phyloP scores from a whole-genome alignment of 2,329 filamentous ascomycete genomes.

The Endothia cerciana region DNA sequence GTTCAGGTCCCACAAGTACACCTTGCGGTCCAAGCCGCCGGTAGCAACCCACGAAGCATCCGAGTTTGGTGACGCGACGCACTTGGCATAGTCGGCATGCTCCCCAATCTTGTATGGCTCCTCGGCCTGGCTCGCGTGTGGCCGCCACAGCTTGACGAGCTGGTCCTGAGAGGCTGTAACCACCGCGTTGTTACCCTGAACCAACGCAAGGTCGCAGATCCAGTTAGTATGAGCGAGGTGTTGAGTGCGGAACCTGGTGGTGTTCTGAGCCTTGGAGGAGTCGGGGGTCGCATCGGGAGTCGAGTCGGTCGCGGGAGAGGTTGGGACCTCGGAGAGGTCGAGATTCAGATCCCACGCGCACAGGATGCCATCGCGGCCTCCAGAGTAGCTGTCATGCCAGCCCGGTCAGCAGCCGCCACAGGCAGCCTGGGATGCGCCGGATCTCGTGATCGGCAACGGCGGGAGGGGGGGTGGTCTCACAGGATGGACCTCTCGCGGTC shows the following conservation, averaged over 20 bases:
- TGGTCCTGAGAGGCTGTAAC: conserved; percentile 93
- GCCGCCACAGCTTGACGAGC: conserved; percentile 91
- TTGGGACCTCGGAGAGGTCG: conserved; percentile 52
- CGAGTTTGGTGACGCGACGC: conserved; percentile 73
- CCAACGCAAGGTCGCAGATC: conserved; percentile 90
- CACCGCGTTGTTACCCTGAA: conserved; percentile 75
- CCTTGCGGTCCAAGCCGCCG: conserved; percentile 88
- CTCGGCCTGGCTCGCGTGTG: conserved; percentile 66
- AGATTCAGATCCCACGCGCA: conserved; percentile 93
- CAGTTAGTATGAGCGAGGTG: conserved; percentile 86
- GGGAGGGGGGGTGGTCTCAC: conserved; percentile 57
- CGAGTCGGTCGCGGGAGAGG: conserved; percentile 32
- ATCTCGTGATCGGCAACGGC: neutral
- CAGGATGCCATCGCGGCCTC: conserved; percentile 90
- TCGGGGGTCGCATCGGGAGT: conserved; percentile 34
- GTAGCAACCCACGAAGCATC: conserved; percentile 84
- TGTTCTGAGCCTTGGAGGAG: conserved; percentile 46
- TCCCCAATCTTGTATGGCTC: conserved; percentile 83
- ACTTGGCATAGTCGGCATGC: conserved; percentile 96
- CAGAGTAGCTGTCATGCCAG: conserved; percentile 74
- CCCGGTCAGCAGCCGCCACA: conserved; percentile 33
- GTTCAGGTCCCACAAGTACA: conserved; percentile 91
- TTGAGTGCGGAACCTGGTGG: conserved; percentile 63
- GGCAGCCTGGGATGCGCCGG: neutral
- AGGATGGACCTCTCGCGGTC: conserved; percentile 83